Evolutionary conservation across 805 yeast species (phyloP), one percentile per base, ranked within the genome.

Genomic region (Candida nitratophila): DNA sequence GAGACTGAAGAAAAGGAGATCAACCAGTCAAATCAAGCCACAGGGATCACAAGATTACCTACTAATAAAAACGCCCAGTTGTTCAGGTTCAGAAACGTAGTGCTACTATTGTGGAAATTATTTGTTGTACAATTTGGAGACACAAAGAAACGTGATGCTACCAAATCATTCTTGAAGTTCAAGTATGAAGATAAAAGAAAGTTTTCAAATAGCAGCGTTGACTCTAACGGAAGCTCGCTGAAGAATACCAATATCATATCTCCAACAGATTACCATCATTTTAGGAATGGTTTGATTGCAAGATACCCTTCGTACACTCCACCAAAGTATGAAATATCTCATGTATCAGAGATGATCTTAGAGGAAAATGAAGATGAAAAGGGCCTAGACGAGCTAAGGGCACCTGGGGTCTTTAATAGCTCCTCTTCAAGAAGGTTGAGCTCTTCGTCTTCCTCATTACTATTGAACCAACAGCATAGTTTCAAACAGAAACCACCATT

Each of bases 241-340:
- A 48, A 27, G 34, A 54, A 26, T 42, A 48, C 5, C 50, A 66
- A 34, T 59, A 53, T 39, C 0, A 81, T 90, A 10, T 81, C 96
- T 0, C 96, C 96, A 0, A 62, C 86, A n/a, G 96, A 90, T 50
- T 91, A 86, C 57, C 81, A 79, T 54, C 79, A 85, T 7, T 89
- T 86, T 56, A 70, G 88, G 48, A 86, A 85, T 42, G 95, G 87
- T 47, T 60, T 90, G 3, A 60, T 71, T 4, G 75, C 87, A 11
- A 74, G 95, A 48, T 91, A 80, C 57, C 97, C 99, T 0, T 65
- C 86, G 4, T 82, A 69, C 49, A 56, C 66, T 5, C 77, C 84
- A 14, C 80, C 82, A 0, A 63, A 68, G 16, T 68, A 75, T 15
- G 62, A 63, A 3, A 50, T 76, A 3, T 79, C 84, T 0, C 59